A percentile compares a stretch with the other conserved stretches of the same genome.
Evolutionary conservation across 805 yeast genomes (phyloP).

Genomic region (Zygotorulaspora florentina): DNA sequence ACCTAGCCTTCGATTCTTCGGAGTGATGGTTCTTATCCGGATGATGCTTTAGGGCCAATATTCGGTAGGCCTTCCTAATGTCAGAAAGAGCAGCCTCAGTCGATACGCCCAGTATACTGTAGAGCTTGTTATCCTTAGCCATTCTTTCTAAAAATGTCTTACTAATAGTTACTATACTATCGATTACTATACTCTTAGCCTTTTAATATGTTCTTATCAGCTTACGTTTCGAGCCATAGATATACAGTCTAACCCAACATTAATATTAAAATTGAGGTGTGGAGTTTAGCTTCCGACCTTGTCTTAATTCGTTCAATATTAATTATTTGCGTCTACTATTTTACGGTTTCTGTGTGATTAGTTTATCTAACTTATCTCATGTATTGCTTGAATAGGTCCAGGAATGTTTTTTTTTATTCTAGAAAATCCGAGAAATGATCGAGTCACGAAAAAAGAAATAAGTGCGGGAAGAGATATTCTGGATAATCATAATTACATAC

Average conservation of each 20-base stretch:
- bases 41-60: constrained; percentile 50
- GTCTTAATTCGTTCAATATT: neutral
- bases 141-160: neutral
- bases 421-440: neutral
- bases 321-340: neutral
- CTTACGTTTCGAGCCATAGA: neutral
- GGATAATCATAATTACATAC: too few species aligned
- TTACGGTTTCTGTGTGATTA: neutral
- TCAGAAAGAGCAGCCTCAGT: constrained; percentile 44
- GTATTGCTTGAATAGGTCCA: neutral
- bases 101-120: constrained; percentile 55
- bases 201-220: neutral
- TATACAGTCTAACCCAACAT: neutral
- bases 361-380: neutral
- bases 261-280: neutral
- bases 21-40: constrained; percentile 60
- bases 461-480: too few species aligned
- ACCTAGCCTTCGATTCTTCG: constrained; percentile 47
- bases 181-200: too few species aligned
- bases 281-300: neutral
- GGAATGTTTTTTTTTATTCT: neutral
- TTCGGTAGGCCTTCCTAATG: constrained; percentile 53
- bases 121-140: constrained; percentile 27
- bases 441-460: too few species aligned
- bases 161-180: neutral